Conservation (phyloP, 352 stramenopile species). For the Saprolegnia parasitica region DNA sequence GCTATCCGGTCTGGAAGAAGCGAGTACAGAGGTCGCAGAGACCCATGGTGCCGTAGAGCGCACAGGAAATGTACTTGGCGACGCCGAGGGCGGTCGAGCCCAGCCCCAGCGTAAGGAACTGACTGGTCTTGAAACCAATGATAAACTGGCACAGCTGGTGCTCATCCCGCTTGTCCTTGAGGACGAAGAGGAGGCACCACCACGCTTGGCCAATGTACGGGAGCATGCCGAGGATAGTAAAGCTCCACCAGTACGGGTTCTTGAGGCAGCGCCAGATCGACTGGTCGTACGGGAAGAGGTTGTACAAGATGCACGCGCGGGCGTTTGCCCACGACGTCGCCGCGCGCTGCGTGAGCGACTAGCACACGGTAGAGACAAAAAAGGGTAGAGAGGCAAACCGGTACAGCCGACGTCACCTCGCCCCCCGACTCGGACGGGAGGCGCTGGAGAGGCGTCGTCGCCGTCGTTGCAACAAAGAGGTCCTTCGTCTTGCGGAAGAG, state of each 20-base stretch:
- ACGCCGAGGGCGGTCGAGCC: conserved; percentile 63
- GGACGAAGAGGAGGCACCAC: conserved; percentile 87
- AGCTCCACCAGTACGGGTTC: conserved; percentile 74
- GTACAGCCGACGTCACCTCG: conserved; percentile 23
- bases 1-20: no score
- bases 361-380: neutral
- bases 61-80: conserved; percentile 65
- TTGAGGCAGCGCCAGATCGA: conserved; percentile 83
- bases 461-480: conserved; percentile 39
- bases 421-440: conserved; percentile 32
- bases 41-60: conserved; percentile 53
- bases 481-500: conserved; percentile 82
- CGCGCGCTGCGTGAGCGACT: neutral
- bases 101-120: conserved; percentile 85
- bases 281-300: conserved; percentile 83
- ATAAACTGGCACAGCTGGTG: conserved; percentile 92
- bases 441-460: neutral
- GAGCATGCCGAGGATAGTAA: conserved; percentile 75
- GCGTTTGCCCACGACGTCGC: conserved; percentile 38
- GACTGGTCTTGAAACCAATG: conserved; percentile 85
- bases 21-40: conserved; percentile 47
- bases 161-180: conserved; percentile 91
- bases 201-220: conserved; percentile 82
- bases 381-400: no score
- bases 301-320: conserved; percentile 78